Evolutionary conservation across 2,329 filamentous ascomycete species (phyloP).

Genomic region (Xylariomycetidae sp.): DNA sequence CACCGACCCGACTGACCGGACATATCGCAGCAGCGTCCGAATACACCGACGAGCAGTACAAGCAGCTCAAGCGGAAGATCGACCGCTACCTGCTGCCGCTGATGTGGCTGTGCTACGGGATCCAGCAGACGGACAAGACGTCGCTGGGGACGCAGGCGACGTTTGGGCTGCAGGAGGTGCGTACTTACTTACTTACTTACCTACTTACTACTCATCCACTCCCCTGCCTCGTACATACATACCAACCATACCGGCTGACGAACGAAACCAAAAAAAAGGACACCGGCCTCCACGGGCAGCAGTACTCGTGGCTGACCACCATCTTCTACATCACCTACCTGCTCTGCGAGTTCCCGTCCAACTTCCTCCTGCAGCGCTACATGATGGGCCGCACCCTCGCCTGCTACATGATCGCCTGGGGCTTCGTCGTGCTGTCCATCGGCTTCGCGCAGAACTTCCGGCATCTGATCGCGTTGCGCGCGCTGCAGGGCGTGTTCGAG

Average conservation of each 20-base stretch:
- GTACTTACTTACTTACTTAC: not conserved
- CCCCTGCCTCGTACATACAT: too few relatives aligned
- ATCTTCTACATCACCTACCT: conserved; percentile 28
- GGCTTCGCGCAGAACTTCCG: conserved; percentile 32
- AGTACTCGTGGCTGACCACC: conserved; percentile 29
- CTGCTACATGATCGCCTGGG: conserved; percentile 28
- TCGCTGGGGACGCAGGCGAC: conserved; percentile 33
- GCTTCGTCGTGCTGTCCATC: conserved; percentile 30
- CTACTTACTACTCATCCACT: too few relatives aligned
- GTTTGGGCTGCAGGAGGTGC: not conserved
- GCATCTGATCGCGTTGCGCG: conserved; percentile 29
- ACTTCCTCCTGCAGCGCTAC: conserved; percentile 25
- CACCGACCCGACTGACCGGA: not conserved
- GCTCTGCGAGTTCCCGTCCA: conserved; percentile 27
- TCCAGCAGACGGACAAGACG: conserved; percentile 43
- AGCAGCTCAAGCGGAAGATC: conserved; percentile 33
- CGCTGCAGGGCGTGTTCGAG: conserved; percentile 31
- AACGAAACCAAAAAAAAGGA: conserved; percentile 12
- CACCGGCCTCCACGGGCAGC: conserved; percentile 25
- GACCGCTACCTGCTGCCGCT: conserved; percentile 39
- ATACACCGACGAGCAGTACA: conserved; percentile 33
- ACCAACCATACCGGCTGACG: too few relatives aligned
- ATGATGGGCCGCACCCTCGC: conserved; percentile 26
- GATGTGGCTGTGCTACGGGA: conserved; percentile 44
- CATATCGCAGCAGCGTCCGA: conserved; percentile 3